phyloP scores from a whole-genome alignment of 2,329 filamentous ascomycete species.

The Xylariaceae sp. region DNA sequence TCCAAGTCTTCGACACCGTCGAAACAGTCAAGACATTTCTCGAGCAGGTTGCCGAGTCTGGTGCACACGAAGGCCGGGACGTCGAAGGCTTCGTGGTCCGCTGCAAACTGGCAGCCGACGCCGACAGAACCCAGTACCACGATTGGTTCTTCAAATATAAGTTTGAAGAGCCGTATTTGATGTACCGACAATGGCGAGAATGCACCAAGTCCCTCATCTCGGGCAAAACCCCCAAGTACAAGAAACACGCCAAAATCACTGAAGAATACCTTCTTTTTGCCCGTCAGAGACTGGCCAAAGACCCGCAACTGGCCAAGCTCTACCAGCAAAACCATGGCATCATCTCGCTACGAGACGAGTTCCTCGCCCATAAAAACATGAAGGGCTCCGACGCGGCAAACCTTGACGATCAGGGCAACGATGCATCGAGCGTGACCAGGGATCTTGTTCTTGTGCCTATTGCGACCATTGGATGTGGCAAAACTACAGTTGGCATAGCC shows the following conservation, averaged over 20 bases:
- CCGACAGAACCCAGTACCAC: slow-evolving; percentile 50
- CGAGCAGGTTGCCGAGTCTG: slow-evolving; percentile 78
- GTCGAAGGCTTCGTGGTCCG: slow-evolving; percentile 96
- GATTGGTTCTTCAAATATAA: slow-evolving; percentile 99
- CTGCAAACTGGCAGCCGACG: slow-evolving; percentile 63
- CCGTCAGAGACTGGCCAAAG: slow-evolving; percentile 61
- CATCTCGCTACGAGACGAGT: slow-evolving; percentile 83
- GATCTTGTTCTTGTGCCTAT: slow-evolving; percentile 84
- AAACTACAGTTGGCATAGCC: slow-evolving; percentile 85
- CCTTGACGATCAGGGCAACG: slow-evolving; percentile 56
- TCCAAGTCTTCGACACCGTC: slow-evolving; percentile 71
- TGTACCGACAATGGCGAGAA: slow-evolving; percentile 98
- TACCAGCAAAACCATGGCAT: slow-evolving; percentile 93
- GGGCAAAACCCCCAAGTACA: slow-evolving; percentile 67
- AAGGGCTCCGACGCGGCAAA: slow-evolving; percentile 86
- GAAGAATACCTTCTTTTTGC: slow-evolving; percentile 86
- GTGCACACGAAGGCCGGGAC: slow-evolving; percentile 82
- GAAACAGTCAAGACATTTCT: slow-evolving; percentile 72
- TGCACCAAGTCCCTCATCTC: slow-evolving; percentile 85
- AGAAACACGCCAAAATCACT: slow-evolving; percentile 85
- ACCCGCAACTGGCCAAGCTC: slow-evolving; percentile 60
- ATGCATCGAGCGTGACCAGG: slow-evolving; percentile 47
- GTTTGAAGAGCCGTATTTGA: slow-evolving; percentile 96
- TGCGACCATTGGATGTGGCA: slow-evolving; percentile 92
- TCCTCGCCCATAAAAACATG: slow-evolving; percentile 74